Conservation (phyloP, 495 filamentous ascomycete species). For the Alectoria sarmentosa region DNA sequence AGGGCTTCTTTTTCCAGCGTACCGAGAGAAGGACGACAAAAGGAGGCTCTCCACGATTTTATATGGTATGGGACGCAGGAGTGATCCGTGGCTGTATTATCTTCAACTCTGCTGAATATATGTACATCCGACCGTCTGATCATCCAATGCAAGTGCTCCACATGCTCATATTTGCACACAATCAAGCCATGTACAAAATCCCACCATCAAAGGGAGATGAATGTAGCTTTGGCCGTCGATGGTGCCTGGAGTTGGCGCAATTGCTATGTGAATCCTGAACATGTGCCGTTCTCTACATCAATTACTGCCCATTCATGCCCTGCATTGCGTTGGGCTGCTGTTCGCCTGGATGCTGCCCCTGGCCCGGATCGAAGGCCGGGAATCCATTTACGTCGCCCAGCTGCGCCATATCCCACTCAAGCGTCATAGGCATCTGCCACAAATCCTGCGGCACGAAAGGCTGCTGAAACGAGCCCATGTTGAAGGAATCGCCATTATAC, state of each 20-base stretch:
- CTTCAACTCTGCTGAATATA: background rate
- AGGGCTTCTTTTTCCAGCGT: background rate
- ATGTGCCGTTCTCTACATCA: background rate
- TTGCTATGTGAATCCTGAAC: background rate
- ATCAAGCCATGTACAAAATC: background rate
- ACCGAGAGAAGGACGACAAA: background rate
- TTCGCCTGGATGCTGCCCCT: background rate
- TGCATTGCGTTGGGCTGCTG: background rate
- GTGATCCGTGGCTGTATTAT: background rate
- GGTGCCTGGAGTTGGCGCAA: background rate
- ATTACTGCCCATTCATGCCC: background rate
- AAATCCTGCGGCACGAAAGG: slow-evolving; percentile 95
- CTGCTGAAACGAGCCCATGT: slow-evolving; percentile 62
- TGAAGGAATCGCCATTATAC: slow-evolving; percentile 31
- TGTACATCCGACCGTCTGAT: background rate
- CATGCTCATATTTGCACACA: background rate
- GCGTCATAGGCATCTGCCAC: slow-evolving; percentile 91
- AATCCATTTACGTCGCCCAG: slow-evolving; percentile 46
- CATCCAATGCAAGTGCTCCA: background rate
- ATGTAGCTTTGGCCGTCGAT: background rate
- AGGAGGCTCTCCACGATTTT: no score
- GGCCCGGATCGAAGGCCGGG: slow-evolving; percentile 3
- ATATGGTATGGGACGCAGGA: background rate
- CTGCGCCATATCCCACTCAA: slow-evolving; percentile 98
- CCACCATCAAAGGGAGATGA: background rate